A percentile compares a stretch with the other conserved stretches of the same genome.
Evolutionary conservation across 148 eudicot species (phyloP).

Genomic region (Spergularia bocconei): DNA sequence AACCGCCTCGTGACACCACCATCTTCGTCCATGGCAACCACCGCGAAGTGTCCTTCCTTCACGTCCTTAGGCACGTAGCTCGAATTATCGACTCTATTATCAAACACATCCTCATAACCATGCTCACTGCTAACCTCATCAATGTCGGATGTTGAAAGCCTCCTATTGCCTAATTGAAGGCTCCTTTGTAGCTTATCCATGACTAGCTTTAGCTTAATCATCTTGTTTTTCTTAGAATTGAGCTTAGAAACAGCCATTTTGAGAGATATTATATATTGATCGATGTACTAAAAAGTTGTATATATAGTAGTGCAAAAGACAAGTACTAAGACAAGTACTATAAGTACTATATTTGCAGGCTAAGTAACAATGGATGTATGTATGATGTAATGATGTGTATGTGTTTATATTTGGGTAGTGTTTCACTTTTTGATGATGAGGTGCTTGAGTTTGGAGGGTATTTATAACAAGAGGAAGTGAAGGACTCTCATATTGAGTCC

Average conservation of each 20-base stretch:
- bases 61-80: conserved; percentile 47
- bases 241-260: conserved; percentile 24
- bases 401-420: not conserved
- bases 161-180: conserved; percentile 34
- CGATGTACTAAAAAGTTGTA: not conserved
- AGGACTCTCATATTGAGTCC: not conserved
- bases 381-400: not conserved
- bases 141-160: conserved; percentile 16
- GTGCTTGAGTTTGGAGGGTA: conserved; percentile 10
- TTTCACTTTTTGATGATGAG: not conserved
- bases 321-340: not conserved
- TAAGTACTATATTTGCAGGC: not conserved
- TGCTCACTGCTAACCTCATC: conserved; percentile 4
- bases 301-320: not conserved
- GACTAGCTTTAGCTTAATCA: conserved; percentile 44
- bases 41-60: conserved; percentile 76
- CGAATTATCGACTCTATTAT: not conserved
- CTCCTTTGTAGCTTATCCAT: conserved; percentile 53
- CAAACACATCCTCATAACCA: conserved; percentile 1
- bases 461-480: conserved; percentile 11
- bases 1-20: conserved; percentile 38
- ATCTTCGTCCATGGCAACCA: conserved; percentile 44
- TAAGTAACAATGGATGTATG: not conserved
- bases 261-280: not conserved
- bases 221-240: conserved; percentile 22